Percentiles rank a stretch among this genome's conserved stretches.
Evolutionary conservation across 768 basidiomycete species (phyloP).

Genomic region (Epithele typhae): DNA sequence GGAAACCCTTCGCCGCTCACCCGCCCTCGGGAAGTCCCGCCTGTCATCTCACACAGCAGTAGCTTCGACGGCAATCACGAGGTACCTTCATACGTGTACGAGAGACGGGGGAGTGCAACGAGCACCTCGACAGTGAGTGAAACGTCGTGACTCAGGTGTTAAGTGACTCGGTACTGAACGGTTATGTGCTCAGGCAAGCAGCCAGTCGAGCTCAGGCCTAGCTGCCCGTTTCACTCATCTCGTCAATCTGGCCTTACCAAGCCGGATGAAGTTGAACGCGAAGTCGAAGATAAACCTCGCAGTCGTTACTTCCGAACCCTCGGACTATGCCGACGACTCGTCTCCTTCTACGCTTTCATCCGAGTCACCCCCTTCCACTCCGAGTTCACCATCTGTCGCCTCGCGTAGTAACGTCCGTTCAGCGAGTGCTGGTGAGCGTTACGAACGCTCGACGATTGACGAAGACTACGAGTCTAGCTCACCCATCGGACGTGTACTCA

Average conservation of each 20-base stretch:
- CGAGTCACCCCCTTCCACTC: slow-evolving; percentile 3
- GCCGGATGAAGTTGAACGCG: slow-evolving; percentile 10
- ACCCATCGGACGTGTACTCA: slow-evolving; percentile 23
- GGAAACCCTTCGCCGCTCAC: slow-evolving; percentile 17
- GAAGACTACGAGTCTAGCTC: slow-evolving; percentile 13
- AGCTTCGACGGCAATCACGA: slow-evolving; percentile 2
- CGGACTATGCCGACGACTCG: slow-evolving; percentile 9
- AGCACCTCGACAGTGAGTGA: slow-evolving; percentile 17
- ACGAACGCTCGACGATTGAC: neutral
- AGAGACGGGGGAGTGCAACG: slow-evolving; percentile 21
- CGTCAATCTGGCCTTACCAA: slow-evolving; percentile 14
- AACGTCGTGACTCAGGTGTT: neutral
- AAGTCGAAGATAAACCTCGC: slow-evolving; percentile 23
- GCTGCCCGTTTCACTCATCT: slow-evolving; percentile 17
- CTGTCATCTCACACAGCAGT: slow-evolving; percentile 2
- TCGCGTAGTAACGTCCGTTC: no score
- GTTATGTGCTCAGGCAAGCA: slow-evolving; percentile 14
- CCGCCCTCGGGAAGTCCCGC: slow-evolving; percentile 18
- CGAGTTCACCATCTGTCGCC: slow-evolving; percentile 14
- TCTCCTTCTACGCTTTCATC: slow-evolving; percentile 11
- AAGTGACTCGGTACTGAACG: slow-evolving; percentile 1
- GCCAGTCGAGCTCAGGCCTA: slow-evolving; percentile 19
- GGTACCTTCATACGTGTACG: slow-evolving; percentile 21
- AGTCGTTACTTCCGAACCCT: slow-evolving; percentile 9
- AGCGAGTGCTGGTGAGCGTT: no score